A percentile compares a stretch with the other conserved stretches of the same genome.
Conservation (phyloP, 2,329 filamentous ascomycete species). For the Trichoderma aggressivum region DNA sequence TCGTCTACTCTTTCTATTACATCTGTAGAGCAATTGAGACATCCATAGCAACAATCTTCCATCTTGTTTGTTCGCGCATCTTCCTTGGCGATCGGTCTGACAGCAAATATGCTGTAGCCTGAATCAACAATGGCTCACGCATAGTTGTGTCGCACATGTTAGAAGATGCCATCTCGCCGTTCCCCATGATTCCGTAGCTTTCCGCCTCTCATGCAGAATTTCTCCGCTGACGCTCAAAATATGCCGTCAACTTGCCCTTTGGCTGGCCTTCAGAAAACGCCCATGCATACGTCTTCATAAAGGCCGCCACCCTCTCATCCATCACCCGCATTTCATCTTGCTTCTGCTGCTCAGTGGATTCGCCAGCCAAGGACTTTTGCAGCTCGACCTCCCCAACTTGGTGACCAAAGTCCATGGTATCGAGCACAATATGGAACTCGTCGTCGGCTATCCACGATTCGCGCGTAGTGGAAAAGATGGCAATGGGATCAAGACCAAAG, state of each 20-base stretch:
- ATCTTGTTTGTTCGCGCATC: too few relatives aligned
- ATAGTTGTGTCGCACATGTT: background rate
- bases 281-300: conserved; percentile 1
- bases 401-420: conserved; percentile 10
- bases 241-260: conserved; percentile 1
- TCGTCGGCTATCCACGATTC: conserved; percentile 1
- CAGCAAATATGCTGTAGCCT: background rate
- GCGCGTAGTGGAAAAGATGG: background rate
- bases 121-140: background rate
- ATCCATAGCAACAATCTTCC: too few relatives aligned
- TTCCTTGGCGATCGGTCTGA: too few relatives aligned
- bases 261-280: background rate
- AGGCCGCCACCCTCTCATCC: background rate
- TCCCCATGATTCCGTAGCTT: too few relatives aligned
- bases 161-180: background rate
- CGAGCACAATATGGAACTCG: background rate
- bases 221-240: background rate
- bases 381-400: conserved; percentile 5
- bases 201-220: background rate
- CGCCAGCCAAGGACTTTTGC: background rate
- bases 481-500: background rate
- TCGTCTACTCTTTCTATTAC: background rate
- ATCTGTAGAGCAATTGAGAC: background rate
- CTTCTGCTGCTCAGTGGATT: background rate
- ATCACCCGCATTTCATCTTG: background rate